Evolutionary conservation across 2,329 filamentous ascomycete species (phyloP).

Genomic region (Knufia fluminis): DNA sequence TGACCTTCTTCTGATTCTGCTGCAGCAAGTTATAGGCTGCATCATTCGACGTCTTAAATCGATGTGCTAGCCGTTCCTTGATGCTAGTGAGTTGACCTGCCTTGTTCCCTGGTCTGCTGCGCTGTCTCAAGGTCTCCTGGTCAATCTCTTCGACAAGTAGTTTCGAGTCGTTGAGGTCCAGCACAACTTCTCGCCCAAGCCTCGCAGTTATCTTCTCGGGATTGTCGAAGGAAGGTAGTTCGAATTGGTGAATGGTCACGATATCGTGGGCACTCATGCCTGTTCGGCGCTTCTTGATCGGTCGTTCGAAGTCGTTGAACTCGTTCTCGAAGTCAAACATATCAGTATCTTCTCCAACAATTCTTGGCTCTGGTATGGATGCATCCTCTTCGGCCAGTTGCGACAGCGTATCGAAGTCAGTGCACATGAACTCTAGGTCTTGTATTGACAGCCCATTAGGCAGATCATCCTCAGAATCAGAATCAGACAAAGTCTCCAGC

Average conservation of each 20-base stretch:
- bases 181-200: conserved; percentile 65
- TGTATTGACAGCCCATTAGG: conserved; percentile 63
- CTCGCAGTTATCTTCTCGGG: conserved; percentile 64
- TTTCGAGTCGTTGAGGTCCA: conserved; percentile 82
- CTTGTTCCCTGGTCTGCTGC: conserved; percentile 28
- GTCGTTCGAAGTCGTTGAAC: conserved; percentile 40
- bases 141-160: conserved; percentile 74
- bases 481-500: conserved; percentile 42
- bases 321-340: conserved; percentile 52
- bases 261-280: conserved; percentile 37
- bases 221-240: conserved; percentile 67
- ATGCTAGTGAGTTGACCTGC: conserved; percentile 50
- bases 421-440: conserved; percentile 76
- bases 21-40: conserved; percentile 90
- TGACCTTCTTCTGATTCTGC: conserved; percentile 92
- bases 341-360: conserved; percentile 40
- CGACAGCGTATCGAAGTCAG: conserved; percentile 69
- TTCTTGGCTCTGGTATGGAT: conserved; percentile 21
- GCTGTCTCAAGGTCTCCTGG: conserved; percentile 49
- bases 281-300: conserved; percentile 58
- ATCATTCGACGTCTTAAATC: conserved; percentile 95
- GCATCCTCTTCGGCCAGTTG: conserved; percentile 31
- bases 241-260: conserved; percentile 47
- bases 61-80: conserved; percentile 54
- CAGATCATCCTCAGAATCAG: conserved; percentile 54